Evolutionary conservation across 1,139 yeast species (phyloP).

Genomic region (Hemisphaericaspora subhashii): DNA sequence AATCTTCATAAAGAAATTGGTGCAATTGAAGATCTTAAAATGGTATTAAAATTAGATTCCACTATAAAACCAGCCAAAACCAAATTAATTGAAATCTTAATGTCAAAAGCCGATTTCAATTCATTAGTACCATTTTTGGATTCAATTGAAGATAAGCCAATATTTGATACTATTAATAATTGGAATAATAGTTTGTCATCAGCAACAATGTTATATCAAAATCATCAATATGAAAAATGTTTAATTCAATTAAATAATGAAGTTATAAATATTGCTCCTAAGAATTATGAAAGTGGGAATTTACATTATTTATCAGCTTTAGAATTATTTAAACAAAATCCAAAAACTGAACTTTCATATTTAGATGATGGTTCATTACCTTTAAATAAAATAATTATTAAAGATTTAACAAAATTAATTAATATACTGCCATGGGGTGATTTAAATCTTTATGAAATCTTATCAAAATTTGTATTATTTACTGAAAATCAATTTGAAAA

Average conservation of each 20-base stretch:
- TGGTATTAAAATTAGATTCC: slow-evolving; percentile 42
- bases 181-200: slow-evolving; percentile 20
- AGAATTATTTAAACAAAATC: slow-evolving; percentile 15
- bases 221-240: slow-evolving; percentile 21
- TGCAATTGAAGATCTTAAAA: slow-evolving; percentile 49
- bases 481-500: slow-evolving; percentile 52
- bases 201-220: slow-evolving; percentile 17
- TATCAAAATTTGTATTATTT: slow-evolving; percentile 48
- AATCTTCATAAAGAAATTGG: slow-evolving; percentile 46
- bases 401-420: slow-evolving; percentile 27
- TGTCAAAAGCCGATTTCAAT: slow-evolving; percentile 48
- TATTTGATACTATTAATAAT: slow-evolving; percentile 16
- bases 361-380: slow-evolving; percentile 14
- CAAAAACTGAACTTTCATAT: slow-evolving; percentile 12
- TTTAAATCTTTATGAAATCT: slow-evolving; percentile 28
- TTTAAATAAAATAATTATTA: slow-evolving; percentile 23
- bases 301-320: slow-evolving; percentile 23
- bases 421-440: slow-evolving; percentile 32
- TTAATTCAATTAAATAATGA: slow-evolving; percentile 21
- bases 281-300: slow-evolving; percentile 20
- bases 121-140: slow-evolving; percentile 16
- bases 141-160: slow-evolving; percentile 15
- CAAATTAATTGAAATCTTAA: slow-evolving; percentile 42
- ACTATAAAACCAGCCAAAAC: slow-evolving; percentile 42
- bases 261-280: slow-evolving; percentile 26